A percentile compares a stretch with the other conserved stretches of the same genome.
phyloP scores from a whole-genome alignment of 2,329 filamentous ascomycete genomes.

The Emericellopsis atlantica region DNA sequence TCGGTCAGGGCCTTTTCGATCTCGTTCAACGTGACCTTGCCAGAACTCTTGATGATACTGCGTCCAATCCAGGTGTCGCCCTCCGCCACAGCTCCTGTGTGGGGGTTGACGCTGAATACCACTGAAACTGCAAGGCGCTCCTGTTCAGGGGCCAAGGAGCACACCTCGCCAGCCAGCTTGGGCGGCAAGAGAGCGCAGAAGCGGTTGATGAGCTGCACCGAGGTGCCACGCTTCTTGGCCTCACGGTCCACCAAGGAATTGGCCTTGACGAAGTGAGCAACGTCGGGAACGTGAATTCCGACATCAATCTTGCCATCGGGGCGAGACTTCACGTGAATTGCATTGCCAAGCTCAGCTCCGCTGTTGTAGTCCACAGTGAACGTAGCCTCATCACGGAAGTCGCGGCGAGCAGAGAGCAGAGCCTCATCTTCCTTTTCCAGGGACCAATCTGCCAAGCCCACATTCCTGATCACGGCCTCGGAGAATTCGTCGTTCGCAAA shows the following conservation, averaged over 20 bases:
- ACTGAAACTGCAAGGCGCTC: conserved; percentile 87
- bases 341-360: conserved; percentile 79
- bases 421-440: conserved; percentile 72
- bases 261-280: conserved; percentile 92
- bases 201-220: conserved; percentile 87
- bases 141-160: conserved; percentile 75
- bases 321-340: conserved; percentile 79
- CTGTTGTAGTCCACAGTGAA: conserved; percentile 91
- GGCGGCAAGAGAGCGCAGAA: conserved; percentile 78
- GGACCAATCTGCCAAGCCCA: conserved; percentile 86
- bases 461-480: conserved; percentile 86
- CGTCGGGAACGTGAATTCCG: conserved; percentile 87
- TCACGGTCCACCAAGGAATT: conserved; percentile 94
- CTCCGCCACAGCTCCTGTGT: conserved; percentile 67
- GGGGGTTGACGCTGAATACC: conserved; percentile 78
- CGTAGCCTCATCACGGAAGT: conserved; percentile 77
- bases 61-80: conserved; percentile 91
- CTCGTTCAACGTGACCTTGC: conserved; percentile 73
- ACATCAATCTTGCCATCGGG: conserved; percentile 82
- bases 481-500: conserved; percentile 97
- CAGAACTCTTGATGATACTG: conserved; percentile 81
- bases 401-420: conserved; percentile 61
- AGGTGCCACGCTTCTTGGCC: conserved; percentile 94
- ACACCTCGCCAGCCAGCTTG: conserved; percentile 75
- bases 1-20: conserved; percentile 72